phyloP scores from a whole-genome alignment of 257 asterid genomes.

The Capsicum pubescens region DNA sequence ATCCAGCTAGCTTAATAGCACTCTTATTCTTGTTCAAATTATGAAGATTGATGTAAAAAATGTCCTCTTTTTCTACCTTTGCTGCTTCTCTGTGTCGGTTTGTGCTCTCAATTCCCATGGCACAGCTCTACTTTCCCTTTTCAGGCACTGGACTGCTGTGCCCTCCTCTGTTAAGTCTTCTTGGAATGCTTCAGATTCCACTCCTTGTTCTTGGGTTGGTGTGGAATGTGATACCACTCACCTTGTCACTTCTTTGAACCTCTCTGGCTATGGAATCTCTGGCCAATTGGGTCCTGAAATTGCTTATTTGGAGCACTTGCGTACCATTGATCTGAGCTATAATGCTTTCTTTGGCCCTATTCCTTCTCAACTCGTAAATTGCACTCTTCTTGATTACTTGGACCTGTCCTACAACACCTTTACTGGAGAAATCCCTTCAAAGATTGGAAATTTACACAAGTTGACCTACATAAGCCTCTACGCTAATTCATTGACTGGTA shows the following conservation, averaged over 20 bases:
- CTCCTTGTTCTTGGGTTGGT: constrained; percentile 86
- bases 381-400: constrained; percentile 50
- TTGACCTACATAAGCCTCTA: constrained; percentile 49
- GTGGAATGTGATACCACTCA: constrained; percentile 55
- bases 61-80: constrained; percentile 41
- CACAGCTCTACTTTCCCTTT: constrained; percentile 60
- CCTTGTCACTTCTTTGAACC: constrained; percentile 49
- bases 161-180: constrained; percentile 54
- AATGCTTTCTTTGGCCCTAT: constrained; percentile 62
- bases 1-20: background rate
- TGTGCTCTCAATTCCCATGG: constrained; percentile 61
- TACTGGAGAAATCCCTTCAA: constrained; percentile 62
- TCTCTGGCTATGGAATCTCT: constrained; percentile 57
- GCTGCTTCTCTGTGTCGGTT: constrained; percentile 41
- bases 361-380: constrained; percentile 54
- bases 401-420: constrained; percentile 63
- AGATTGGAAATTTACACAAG: constrained; percentile 54
- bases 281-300: constrained; percentile 77
- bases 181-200: constrained; percentile 84
- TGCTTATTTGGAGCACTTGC: constrained; percentile 51
- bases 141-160: constrained; percentile 59
- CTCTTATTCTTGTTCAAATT: constrained; percentile 24
- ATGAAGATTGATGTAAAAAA: constrained; percentile 39
- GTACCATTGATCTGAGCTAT: constrained; percentile 43
- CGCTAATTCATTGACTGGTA: constrained; percentile 57